Evolutionary conservation across 2,329 filamentous ascomycete species (phyloP).

Genomic region (Penicillium hordei): DNA sequence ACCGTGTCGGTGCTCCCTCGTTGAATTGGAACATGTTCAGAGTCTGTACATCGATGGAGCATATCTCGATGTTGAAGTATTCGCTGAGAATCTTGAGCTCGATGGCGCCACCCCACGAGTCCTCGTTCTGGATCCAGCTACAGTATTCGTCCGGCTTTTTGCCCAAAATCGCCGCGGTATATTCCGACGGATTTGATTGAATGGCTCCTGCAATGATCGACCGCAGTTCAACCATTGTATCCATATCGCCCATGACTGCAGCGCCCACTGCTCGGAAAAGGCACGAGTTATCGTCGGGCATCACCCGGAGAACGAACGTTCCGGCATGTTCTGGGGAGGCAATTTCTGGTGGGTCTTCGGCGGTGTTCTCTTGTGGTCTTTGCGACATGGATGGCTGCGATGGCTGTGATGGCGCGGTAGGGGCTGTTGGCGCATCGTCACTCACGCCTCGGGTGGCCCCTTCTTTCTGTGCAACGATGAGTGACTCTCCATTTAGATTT

Average conservation of each 20-base stretch:
- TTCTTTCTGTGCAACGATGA: constrained; percentile 60
- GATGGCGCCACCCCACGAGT: constrained; percentile 89
- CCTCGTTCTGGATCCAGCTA: constrained; percentile 72
- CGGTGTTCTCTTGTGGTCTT: constrained; percentile 43
- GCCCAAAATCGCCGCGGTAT: constrained; percentile 75
- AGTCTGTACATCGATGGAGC: constrained; percentile 75
- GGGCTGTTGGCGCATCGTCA: not conserved
- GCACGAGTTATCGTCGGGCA: constrained; percentile 96
- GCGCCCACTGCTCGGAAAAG: constrained; percentile 87
- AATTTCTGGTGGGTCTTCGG: constrained; percentile 63
- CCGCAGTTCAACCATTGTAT: constrained; percentile 70
- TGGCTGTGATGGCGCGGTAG: not conserved
- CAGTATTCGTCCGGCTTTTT: constrained; percentile 73
- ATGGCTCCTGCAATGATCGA: constrained; percentile 78
- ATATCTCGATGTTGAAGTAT: constrained; percentile 82
- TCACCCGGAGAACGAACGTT: constrained; percentile 74
- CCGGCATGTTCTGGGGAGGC: constrained; percentile 57
- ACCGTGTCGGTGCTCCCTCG: constrained; percentile 66
- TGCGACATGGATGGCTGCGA: constrained; percentile 40
- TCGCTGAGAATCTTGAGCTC: constrained; percentile 83
- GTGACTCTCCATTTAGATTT: constrained; percentile 66
- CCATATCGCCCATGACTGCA: constrained; percentile 67
- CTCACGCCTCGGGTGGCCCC: constrained; percentile 12
- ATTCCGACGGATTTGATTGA: constrained; percentile 68
- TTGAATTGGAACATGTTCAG: constrained; percentile 73